Evolutionary conservation across 495 filamentous ascomycete species (phyloP), one percentile per base, ranked within the genome.

Genomic region (Xylaria bambusicola): DNA sequence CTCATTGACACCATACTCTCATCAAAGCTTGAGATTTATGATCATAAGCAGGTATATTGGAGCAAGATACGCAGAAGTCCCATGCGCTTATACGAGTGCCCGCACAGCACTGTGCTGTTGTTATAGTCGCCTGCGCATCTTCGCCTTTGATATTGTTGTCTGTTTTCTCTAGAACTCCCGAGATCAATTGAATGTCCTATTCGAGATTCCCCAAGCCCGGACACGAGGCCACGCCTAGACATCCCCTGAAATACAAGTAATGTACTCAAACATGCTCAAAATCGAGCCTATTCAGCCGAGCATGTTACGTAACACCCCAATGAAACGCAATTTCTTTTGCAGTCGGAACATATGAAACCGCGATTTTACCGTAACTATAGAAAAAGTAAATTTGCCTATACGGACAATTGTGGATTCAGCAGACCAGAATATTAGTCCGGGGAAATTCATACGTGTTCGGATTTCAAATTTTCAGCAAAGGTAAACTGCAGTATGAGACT

Each of bases 211-310:
- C 1, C 17, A 6, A 27, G 13, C 12, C 33, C 12, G 5, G 26
- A 35, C 18, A 23, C 20, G 3, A 52, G 10, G 20, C 10, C 27
- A 2, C 12, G 24, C 26, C 12, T 27, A 6, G 26, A 15, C 3
- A 40, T 52, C n/a, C 33, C 2, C 50, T 36, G 5, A 42, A 26
- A 20, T 9, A 10, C 33, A 24, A 20, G 36, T 54, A 54, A 54
- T 44, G 6, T 3, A 42, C 52, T 54, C 52, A 54, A 54, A 54
- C n/a, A 26, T 54, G 52, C 52, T 54, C 52, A 54, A 15, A 44
- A 26, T 17, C 38, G 44, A 24, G 24, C 38, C 52, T 18, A 54
- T 54, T 42, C 52, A 54, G 52, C 52, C 38, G 52, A 54, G 13
- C 38, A 26, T 41, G 50, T 44, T 33, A 54, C 38, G 15, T n/a